These are phyloP conservation scores for Neurospora terricola DNA, from an alignment of 495 filamentous ascomycete genomes.

Conservation along the genomic window DNA sequence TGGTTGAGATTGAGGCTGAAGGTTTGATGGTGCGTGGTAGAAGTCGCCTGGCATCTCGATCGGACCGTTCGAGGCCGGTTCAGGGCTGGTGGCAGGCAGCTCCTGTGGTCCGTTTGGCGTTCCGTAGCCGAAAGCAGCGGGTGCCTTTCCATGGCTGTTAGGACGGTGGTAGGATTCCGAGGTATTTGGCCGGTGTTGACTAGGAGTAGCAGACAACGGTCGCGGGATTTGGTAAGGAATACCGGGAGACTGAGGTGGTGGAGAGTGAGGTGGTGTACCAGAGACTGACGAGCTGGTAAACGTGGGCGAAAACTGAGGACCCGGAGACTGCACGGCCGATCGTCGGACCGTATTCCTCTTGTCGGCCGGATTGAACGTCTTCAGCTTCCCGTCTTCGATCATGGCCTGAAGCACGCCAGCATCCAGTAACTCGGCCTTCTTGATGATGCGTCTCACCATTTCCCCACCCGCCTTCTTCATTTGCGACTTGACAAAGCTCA, in stretches of 20 bases:
- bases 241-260: conserved; percentile 24
- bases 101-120: conserved; percentile 10
- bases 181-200: conserved; percentile 4
- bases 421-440: conserved; percentile 49
- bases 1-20: conserved; percentile 4
- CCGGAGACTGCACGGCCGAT: conserved; percentile 25
- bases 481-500: conserved; percentile 58
- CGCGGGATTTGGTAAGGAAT: conserved; percentile 34
- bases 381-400: conserved; percentile 40
- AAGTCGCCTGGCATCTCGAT: conserved; percentile 41
- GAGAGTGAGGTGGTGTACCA: conserved; percentile 12
- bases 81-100: conserved; percentile 9
- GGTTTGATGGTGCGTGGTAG: conserved; percentile 19
- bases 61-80: conserved; percentile 10
- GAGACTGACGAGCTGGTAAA: conserved; percentile 9
- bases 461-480: conserved; percentile 54
- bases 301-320: conserved; percentile 10
- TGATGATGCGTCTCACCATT: conserved; percentile 57
- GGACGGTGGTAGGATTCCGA: background rate
- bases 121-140: conserved; percentile 6
- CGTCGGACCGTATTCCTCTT: conserved; percentile 18
- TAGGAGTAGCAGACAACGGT: conserved; percentile 17
- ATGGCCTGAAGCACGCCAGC: conserved; percentile 38
- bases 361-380: conserved; percentile 38
- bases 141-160: background rate